Evolutionary conservation across 208 protist genomes (phyloP).

Genomic region (Acanthamoeba rhysodes): DNA sequence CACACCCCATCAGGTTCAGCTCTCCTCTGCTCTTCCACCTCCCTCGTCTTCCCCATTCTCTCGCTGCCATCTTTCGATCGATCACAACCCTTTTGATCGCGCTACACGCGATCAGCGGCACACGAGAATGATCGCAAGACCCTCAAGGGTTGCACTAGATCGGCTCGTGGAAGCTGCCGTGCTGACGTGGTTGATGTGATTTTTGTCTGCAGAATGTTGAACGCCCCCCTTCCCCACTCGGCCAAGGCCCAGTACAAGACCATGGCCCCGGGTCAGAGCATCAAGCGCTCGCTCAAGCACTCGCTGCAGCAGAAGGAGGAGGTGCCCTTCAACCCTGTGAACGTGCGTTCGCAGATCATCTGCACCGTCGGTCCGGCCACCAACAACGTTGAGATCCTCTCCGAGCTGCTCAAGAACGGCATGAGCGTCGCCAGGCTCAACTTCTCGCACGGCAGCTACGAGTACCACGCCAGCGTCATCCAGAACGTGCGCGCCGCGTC

Average conservation of each 20-base stretch:
- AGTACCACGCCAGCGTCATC: constrained; percentile 96
- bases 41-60: too few species aligned
- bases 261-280: constrained; percentile 53
- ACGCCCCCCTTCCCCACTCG: constrained; percentile 2
- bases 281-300: constrained; percentile 45
- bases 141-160: too few species aligned
- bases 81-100: too few species aligned
- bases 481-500: constrained; percentile 94
- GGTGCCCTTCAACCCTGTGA: constrained; percentile 51
- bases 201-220: constrained; percentile 21
- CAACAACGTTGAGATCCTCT: constrained; percentile 95
- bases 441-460: constrained; percentile 98
- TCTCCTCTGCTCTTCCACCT: too few species aligned
- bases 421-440: constrained; percentile 98
- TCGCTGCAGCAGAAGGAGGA: constrained; percentile 44
- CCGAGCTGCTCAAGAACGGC: constrained; percentile 95
- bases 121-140: too few species aligned
- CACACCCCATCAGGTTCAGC: background rate
- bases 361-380: constrained; percentile 98
- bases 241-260: constrained; percentile 61
- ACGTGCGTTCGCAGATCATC: constrained; percentile 89
- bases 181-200: background rate
- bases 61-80: too few species aligned
- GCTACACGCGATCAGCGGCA: too few species aligned
- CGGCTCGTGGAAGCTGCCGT: background rate